phyloP scores from a whole-genome alignment of 2,329 filamentous ascomycete genomes.

The Ceratocystis cacaofunesta region DNA sequence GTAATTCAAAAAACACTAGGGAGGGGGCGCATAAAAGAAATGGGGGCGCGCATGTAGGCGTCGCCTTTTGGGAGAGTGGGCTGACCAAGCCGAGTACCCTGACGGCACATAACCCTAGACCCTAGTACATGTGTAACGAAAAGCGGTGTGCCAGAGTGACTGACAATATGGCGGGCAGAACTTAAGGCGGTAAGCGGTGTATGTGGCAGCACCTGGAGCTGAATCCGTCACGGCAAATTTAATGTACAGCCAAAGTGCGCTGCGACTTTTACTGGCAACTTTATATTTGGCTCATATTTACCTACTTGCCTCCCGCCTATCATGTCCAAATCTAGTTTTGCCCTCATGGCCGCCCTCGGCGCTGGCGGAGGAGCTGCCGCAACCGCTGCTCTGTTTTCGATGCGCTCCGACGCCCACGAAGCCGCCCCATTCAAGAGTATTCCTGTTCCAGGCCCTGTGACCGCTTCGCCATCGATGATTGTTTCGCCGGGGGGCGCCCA shows the following conservation, averaged over 20 bases:
- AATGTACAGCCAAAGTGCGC: neutral
- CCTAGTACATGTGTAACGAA: neutral
- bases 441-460: constrained; percentile 21
- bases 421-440: constrained; percentile 20
- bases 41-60: no score
- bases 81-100: neutral
- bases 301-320: constrained; percentile 18
- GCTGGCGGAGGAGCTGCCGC: constrained; percentile 62
- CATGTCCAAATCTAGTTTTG: constrained; percentile 69
- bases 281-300: neutral
- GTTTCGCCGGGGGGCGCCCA: constrained; percentile 22
- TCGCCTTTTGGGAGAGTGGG: neutral
- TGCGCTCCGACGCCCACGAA: constrained; percentile 28
- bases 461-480: constrained; percentile 11
- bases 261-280: neutral
- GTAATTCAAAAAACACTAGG: no score
- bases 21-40: no score
- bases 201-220: neutral
- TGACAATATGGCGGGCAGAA: neutral
- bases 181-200: neutral
- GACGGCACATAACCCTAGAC: neutral
- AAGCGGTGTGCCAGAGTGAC: neutral
- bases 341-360: constrained; percentile 59
- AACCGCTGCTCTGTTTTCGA: constrained; percentile 52
- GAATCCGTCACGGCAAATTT: neutral